Conservation (phyloP, 441 rosid genomes). For the Croton laevigatus region DNA sequence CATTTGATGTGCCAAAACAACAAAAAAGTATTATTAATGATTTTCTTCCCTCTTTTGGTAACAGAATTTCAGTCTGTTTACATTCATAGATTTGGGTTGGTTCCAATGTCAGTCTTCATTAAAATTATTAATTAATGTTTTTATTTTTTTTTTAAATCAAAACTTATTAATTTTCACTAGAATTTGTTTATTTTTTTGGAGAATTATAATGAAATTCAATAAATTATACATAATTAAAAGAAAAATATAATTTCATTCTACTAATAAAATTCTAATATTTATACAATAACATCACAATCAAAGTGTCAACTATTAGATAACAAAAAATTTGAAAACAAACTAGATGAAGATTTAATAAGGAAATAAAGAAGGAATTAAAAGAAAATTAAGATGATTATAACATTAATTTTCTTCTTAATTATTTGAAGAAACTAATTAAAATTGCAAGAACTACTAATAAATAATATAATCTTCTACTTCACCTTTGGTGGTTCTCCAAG, state of each 20-base stretch:
- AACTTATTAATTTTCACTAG: no score
- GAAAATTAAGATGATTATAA: constrained; percentile 11
- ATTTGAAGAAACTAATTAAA: neutral
- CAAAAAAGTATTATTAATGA: neutral
- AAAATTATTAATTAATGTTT: neutral
- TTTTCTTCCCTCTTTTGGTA: constrained; percentile 6
- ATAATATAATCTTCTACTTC: constrained; percentile 27
- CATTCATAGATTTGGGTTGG: neutral
- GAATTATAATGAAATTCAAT: no score
- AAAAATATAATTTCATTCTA: constrained; percentile 16
- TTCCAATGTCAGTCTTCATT: neutral
- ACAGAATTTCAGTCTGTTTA: neutral
- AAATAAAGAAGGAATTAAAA: neutral
- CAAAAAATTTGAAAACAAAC: neutral
- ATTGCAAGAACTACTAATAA: neutral
- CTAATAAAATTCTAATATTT: constrained; percentile 8
- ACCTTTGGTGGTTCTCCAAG: constrained; percentile 56
- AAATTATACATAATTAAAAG: neutral
- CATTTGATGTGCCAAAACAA: constrained; percentile 13
- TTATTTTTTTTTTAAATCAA: no score
- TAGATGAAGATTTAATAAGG: neutral
- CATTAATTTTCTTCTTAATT: neutral
- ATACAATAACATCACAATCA: neutral
- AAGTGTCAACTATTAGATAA: neutral
- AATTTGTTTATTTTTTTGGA: no score